Conservation (phyloP, 2,329 filamentous ascomycete genomes). For the Hypoxylon sp. region DNA sequence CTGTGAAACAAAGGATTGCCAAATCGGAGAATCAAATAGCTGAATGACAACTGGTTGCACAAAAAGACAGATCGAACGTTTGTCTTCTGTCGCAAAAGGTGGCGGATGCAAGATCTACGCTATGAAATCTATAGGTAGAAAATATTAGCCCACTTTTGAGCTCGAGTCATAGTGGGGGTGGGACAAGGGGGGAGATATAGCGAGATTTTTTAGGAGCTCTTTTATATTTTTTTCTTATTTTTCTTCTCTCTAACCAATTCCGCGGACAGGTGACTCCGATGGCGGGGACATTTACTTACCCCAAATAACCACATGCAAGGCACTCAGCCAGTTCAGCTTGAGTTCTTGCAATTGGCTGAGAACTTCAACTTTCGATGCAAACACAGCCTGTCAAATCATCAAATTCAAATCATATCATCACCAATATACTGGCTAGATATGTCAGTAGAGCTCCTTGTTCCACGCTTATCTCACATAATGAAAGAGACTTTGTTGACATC, state of each 20-base stretch:
- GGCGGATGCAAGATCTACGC: conserved; percentile 15
- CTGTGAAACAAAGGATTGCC: background rate
- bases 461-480: conserved; percentile 13
- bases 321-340: too few relatives aligned
- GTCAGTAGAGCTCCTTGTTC: conserved; percentile 8
- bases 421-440: conserved; percentile 1
- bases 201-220: too few relatives aligned
- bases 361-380: too few relatives aligned
- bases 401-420: too few relatives aligned
- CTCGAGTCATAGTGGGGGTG: conserved; percentile 34
- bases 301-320: conserved; percentile 2
- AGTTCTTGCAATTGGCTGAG: too few relatives aligned
- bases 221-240: too few relatives aligned
- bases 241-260: background rate
- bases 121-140: conserved; percentile 21
- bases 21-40: conserved; percentile 1
- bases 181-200: too few relatives aligned
- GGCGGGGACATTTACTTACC: conserved; percentile 2
- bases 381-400: too few relatives aligned
- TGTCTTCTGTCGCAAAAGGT: conserved; percentile 21
- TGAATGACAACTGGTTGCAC: conserved; percentile 21
- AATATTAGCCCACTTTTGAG: conserved; percentile 18
- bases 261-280: background rate
- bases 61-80: conserved; percentile 7
- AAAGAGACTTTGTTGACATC: conserved; percentile 25